Evolutionary conservation across 805 yeast species (phyloP), one percentile per base, ranked within the genome.

Genomic region (Ogataea ganodermae): DNA sequence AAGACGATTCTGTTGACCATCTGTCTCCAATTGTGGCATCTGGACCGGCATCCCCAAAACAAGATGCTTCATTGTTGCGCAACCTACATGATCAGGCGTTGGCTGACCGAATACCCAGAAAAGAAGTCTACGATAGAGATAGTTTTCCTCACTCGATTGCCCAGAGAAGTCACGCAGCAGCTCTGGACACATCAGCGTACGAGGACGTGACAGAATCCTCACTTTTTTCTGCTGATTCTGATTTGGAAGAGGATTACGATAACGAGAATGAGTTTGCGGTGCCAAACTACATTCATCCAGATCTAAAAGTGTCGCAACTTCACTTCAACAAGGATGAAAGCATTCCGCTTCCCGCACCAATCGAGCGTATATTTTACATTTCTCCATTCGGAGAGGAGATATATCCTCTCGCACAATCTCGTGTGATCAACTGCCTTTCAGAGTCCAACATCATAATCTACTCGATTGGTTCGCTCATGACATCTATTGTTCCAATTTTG

Each of bases 371-470:
- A 3, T 83, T 81, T 55, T 90, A 91, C 61, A 85, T 90, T 41
- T 87, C 90, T 16, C 91, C 94, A 1, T 87, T 86, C 61, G 96
- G 96, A 1, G 88, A 86, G 57, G 97, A 90, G 61, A 83, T 87
- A 21, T 79, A 81, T 52, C 96, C 97, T 2, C 65, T 71, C 26
- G 90, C 92, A 1, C 84, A 84, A 54, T 65, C 80, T 2, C 69
- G 87, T 40, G 90, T 84, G 0, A 61, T 80, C 1, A 65, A 76
- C 1, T 71, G 77, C 20, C 61, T 89, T 3, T 58, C 71, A 17
- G 60, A 69, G 3, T 70, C 88, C 0, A 77, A 83, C 30, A 71
- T 78, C 12, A 68, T 90, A 0, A 70, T 91, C 0, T 88, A 83
- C 60, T 86, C 96, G 0, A 86, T 91, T 46, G 97, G 98, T 1